Evolutionary conservation across 2,329 filamentous ascomycete species (phyloP).

Genomic region (Fusarium newnesense): DNA sequence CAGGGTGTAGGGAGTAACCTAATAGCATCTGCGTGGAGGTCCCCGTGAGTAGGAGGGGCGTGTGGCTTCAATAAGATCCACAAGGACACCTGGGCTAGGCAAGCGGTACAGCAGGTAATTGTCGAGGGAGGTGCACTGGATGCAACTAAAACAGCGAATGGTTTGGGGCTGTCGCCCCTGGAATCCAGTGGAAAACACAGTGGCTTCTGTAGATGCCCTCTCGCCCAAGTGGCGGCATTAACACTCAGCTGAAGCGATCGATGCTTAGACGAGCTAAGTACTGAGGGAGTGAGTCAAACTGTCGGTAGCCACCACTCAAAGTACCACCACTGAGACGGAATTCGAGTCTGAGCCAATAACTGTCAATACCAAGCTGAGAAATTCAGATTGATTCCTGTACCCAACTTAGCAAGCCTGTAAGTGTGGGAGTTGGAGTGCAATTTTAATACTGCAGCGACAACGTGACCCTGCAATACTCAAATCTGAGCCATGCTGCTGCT

Average conservation of each 20-base stretch:
- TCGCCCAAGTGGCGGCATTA: not conserved
- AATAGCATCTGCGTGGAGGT: not conserved
- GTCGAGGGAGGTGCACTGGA: constrained; percentile 18
- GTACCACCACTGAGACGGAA: constrained; percentile 26
- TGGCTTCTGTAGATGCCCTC: not conserved
- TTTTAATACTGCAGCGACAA: constrained; percentile 38
- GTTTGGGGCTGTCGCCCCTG: constrained; percentile 17
- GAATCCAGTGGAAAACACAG: constrained; percentile 23
- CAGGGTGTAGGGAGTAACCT: constrained; percentile 7
- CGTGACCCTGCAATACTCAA: constrained; percentile 38
- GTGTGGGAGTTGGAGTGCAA: constrained; percentile 27
- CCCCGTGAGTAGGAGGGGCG: constrained; percentile 4
- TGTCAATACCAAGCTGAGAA: constrained; percentile 2
- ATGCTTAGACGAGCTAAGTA: not conserved
- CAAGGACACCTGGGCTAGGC: not conserved
- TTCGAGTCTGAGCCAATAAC: not conserved
- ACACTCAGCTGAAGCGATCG: constrained; percentile 12
- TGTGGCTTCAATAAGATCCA: not conserved
- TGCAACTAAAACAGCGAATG: constrained; percentile 19
- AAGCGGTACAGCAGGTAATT: not conserved
- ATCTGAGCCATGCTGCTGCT: constrained; percentile 31
- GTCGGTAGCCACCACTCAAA: constrained; percentile 29
- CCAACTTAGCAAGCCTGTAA: not conserved
- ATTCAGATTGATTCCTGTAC: not conserved
- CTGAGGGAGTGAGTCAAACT: not conserved